Conservation (phyloP, 306 rosid genomes). For the Cercis canadensis region DNA sequence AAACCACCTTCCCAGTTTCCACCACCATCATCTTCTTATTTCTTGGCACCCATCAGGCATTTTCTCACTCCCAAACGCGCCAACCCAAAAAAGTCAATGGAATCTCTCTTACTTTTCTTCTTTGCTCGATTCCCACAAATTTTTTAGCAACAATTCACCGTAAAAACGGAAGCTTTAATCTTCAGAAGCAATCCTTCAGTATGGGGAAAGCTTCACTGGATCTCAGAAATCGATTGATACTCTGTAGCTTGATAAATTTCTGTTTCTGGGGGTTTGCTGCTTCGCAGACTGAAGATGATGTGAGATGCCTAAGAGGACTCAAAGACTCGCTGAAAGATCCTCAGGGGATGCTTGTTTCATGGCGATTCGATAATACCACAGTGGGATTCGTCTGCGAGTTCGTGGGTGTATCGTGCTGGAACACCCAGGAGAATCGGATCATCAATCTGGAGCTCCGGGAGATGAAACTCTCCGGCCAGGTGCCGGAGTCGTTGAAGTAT, state of each 20-base stretch:
- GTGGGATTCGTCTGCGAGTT: constrained; percentile 67
- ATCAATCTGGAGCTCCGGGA: constrained; percentile 53
- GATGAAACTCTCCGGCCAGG: constrained; percentile 58
- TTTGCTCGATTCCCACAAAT: neutral
- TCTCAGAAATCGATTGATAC: neutral
- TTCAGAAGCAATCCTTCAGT: neutral
- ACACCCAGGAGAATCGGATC: constrained; percentile 73
- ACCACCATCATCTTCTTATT: too few species aligned
- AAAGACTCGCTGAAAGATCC: constrained; percentile 49
- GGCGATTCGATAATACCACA: constrained; percentile 73
- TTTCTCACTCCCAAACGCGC: too few species aligned
- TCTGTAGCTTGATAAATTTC: constrained; percentile 9
- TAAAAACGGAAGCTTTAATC: constrained; percentile 37
- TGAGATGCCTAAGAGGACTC: constrained; percentile 66
- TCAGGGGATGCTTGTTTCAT: constrained; percentile 31
- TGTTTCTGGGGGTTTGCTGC: constrained; percentile 23
- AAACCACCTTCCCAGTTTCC: too few species aligned
- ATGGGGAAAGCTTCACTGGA: neutral
- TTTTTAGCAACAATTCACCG: constrained; percentile 9
- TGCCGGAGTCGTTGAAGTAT: constrained; percentile 62
- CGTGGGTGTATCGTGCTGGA: constrained; percentile 79
- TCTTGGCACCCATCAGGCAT: too few species aligned
- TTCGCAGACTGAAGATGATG: constrained; percentile 57
- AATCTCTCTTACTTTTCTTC: neutral
- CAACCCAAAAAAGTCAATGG: too few species aligned